Evolutionary conservation across 768 basidiomycete species (phyloP).

Genomic region (Lentinula aciculospora): DNA sequence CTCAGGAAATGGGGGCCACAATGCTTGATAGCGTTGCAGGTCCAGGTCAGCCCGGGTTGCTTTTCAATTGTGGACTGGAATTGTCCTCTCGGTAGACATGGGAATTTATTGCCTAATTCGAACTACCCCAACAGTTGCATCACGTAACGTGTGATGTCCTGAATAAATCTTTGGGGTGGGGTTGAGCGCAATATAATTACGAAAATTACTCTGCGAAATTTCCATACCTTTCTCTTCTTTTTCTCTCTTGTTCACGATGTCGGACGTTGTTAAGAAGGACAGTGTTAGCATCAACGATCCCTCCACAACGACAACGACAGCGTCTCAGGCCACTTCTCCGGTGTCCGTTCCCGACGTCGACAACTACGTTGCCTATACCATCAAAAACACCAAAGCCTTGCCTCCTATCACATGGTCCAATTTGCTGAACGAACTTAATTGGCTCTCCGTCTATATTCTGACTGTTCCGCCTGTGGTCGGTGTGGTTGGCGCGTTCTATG

Average conservation of each 20-base stretch:
- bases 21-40: too few relatives aligned
- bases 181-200: background rate
- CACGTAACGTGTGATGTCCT: background rate
- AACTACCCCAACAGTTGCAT: background rate
- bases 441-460: constrained; percentile 52
- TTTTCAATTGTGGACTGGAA: too few relatives aligned
- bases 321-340: constrained; percentile 8
- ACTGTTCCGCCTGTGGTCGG: constrained; percentile 56
- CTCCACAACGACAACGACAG: background rate
- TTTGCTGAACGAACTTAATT: constrained; percentile 42
- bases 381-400: constrained; percentile 40
- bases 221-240: background rate
- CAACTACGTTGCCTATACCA: constrained; percentile 52
- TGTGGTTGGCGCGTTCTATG: constrained; percentile 50
- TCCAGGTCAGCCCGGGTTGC: too few relatives aligned
- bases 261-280: constrained; percentile 5
- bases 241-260: background rate
- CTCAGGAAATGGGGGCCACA: too few relatives aligned
- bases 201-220: background rate
- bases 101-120: background rate
- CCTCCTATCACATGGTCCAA: constrained; percentile 46
- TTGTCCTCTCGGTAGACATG: background rate
- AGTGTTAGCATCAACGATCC: background rate
- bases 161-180: background rate
- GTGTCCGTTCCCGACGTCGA: constrained; percentile 36